Base-by-base conservation (phyloP, 2,329 filamentous ascomycete species). In the Colletotrichum chlorophyti region DNA sequence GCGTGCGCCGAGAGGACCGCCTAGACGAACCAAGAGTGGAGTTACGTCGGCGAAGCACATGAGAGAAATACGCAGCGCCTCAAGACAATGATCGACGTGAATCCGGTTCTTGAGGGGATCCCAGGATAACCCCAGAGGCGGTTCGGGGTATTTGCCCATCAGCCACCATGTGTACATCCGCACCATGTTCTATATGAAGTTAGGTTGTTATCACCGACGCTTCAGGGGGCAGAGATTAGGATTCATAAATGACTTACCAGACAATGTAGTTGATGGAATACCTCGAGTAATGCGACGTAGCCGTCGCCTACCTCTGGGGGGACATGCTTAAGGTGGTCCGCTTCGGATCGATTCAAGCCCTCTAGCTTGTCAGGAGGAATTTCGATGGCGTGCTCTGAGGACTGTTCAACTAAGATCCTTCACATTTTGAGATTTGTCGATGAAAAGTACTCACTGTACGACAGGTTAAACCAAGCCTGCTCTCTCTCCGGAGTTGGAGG, bases 31-130 rank as follows among this genome's bases (percentile, higher is more conserved):
- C 24, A 62, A 31, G 4, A 63, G 40, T 6, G 61, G 61, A 4
- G 61, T 63, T 11, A 63, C 61, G 34, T 63, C 61, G 23, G 46
- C 61, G 32, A 47, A 57, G 37, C 61, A 63, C 61, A 63, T 62
- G n/a, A 63, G 47, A 11, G 43, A 41, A 19, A 63, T 58, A 19
- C 61, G 59, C 15, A 63, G 54, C 12, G 60, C 47, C 42, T 63
- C 61, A 12, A 63, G 24, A 29, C 61, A 63, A 51, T 63, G 61
- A 42, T 63, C 61, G 5, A 62, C 54, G 29, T 62, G 59, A 15
- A 62, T 62, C 9, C 61, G 47, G 29, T 54, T 58, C n/a, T 37
- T 53, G 8, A 62, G 43, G 6, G 58, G 49, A 19, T 63, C 53
- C 12, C 42, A 6, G 38, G 54, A 46, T 26, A 54, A 19, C 29